A percentile compares a stretch with the other conserved stretches of the same genome.
phyloP scores from a whole-genome alignment of 441 rosid genomes.

The Bocquillonia castaneifolia region DNA sequence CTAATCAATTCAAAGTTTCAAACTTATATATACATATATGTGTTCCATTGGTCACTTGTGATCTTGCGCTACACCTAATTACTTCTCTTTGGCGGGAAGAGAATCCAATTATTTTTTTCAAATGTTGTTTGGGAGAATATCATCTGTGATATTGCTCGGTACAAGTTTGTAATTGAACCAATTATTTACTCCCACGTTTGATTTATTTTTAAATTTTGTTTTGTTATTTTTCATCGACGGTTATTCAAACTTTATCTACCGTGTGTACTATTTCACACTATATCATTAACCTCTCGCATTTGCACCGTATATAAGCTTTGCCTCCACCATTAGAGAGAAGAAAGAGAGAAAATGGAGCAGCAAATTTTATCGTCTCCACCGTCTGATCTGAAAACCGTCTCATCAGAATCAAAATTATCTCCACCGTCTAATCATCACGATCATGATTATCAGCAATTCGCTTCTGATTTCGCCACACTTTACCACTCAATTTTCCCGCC shows the following conservation, averaged over 20 bases:
- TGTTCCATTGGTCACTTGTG: too few relatives aligned
- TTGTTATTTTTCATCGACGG: too few relatives aligned
- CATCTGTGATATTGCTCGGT: neutral
- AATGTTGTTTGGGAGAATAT: too few relatives aligned
- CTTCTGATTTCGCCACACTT: slow-evolving; percentile 46
- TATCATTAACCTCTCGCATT: neutral
- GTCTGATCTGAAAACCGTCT: slow-evolving; percentile 31
- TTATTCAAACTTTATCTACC: neutral
- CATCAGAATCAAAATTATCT: slow-evolving; percentile 10
- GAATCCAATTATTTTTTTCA: too few relatives aligned
- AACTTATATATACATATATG: too few relatives aligned
- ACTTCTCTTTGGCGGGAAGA: too few relatives aligned
- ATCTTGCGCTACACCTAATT: too few relatives aligned
- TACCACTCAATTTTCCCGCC: slow-evolving; percentile 68
- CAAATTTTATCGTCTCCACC: slow-evolving; percentile 32
- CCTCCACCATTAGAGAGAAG: too few relatives aligned
- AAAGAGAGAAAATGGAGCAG: slow-evolving; percentile 35
- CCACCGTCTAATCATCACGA: slow-evolving; percentile 27
- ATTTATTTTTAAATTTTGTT: too few relatives aligned
- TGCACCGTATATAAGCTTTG: neutral
- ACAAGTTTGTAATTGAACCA: neutral
- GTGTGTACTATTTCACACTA: neutral
- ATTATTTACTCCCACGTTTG: neutral
- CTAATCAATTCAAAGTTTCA: too few relatives aligned
- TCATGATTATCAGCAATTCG: slow-evolving; percentile 31